Evolutionary conservation across 176 grass and related monocot species (phyloP).

Genomic region (Aegilops longissima): DNA sequence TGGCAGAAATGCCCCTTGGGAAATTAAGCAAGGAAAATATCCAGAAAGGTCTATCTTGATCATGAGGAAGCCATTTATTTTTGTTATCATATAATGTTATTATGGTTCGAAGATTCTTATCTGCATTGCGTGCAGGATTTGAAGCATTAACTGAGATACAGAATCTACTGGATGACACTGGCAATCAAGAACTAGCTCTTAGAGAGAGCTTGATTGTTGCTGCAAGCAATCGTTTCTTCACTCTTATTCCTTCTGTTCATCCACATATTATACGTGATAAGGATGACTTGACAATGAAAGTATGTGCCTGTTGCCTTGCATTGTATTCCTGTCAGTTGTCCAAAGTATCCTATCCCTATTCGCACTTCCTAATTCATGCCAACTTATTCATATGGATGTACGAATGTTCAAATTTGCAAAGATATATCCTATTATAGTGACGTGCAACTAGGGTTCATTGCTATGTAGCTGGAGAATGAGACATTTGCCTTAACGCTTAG

Average conservation of each 20-base stretch:
- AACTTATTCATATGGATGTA: conserved; percentile 2
- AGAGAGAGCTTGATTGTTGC: conserved; percentile 88
- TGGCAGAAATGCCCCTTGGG: conserved; percentile 98
- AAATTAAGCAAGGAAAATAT: conserved; percentile 97
- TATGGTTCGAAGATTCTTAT: conserved; percentile 31
- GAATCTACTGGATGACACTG: conserved; percentile 65
- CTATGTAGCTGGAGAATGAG: not conserved
- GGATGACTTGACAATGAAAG: conserved; percentile 76
- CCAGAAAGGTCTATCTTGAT: conserved; percentile 62
- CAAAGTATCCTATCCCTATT: not conserved
- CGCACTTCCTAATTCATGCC: not conserved
- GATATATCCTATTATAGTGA: not conserved
- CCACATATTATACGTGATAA: conserved; percentile 80
- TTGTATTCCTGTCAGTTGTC: conserved; percentile 8
- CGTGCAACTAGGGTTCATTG: not conserved
- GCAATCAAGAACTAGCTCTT: conserved; percentile 52
- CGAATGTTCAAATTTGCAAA: not conserved
- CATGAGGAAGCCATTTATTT: conserved; percentile 10
- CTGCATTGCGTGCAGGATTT: conserved; percentile 47
- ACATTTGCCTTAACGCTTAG: not conserved
- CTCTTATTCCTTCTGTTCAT: conserved; percentile 94
- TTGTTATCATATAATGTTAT: not conserved
- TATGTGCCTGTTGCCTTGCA: conserved; percentile 37
- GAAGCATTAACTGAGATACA: conserved; percentile 96
- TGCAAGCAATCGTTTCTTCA: conserved; percentile 92